These are phyloP conservation scores for Fabrea salina DNA, from an alignment of 169 alveolate genomes.

Conservation along the genomic window DNA sequence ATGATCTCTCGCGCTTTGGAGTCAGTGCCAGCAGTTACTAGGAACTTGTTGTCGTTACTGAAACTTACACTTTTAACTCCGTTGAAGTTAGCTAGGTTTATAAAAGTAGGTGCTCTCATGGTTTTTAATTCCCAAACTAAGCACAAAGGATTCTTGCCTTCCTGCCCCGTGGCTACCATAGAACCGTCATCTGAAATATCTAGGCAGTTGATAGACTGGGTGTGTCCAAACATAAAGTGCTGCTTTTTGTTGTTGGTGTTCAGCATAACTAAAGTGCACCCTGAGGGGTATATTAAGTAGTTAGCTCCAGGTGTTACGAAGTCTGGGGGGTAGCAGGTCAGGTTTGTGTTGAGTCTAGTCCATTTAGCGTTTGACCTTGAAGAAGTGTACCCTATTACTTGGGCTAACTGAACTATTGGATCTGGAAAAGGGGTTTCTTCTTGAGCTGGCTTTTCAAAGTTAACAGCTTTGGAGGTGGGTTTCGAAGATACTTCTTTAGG, in stretches of 20 bases:
- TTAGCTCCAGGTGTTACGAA: conserved; percentile 44
- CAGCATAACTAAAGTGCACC: conserved; percentile 68
- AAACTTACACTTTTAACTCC: conserved; percentile 43
- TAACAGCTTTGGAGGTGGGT: neutral
- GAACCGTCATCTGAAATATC: conserved; percentile 75
- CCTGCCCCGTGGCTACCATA: conserved; percentile 74
- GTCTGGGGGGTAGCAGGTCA: conserved; percentile 16
- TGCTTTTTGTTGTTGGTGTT: conserved; percentile 61
- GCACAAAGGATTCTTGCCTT: conserved; percentile 69
- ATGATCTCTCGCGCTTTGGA: conserved; percentile 74
- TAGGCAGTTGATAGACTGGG: conserved; percentile 68
- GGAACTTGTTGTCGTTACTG: conserved; percentile 60
- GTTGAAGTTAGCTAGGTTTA: neutral
- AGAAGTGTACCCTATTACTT: conserved; percentile 73
- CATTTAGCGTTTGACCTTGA: conserved; percentile 50
- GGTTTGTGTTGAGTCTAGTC: conserved; percentile 36
- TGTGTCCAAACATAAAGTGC: conserved; percentile 81
- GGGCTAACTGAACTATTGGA: conserved; percentile 71
- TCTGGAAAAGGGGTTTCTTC: conserved; percentile 49
- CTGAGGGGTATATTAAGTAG: conserved; percentile 69
- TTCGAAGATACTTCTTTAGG: neutral
- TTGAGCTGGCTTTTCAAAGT: conserved; percentile 23
- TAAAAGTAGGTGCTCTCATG: conserved; percentile 25
- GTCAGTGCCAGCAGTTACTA: conserved; percentile 86
- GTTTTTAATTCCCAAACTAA: conserved; percentile 78